Percentiles rank a stretch among this genome's conserved stretches.
phyloP scores from a whole-genome alignment of 768 basidiomycete species.

The Boletus speciosus region DNA sequence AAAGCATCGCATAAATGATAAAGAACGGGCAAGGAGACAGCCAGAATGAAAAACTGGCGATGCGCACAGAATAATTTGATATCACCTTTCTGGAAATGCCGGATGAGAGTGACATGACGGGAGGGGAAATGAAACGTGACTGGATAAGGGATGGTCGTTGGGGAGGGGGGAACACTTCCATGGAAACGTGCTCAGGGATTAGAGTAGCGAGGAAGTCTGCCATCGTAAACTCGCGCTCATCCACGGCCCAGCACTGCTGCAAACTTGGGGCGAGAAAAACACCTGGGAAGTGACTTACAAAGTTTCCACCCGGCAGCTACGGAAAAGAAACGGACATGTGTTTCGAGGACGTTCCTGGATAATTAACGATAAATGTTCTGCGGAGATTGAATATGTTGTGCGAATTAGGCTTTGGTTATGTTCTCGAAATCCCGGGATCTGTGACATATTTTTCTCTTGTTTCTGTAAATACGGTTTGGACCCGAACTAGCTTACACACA shows the following conservation, averaged over 20 bases:
- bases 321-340: constrained; percentile 19
- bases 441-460: constrained; percentile 40
- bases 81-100: constrained; percentile 32
- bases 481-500: constrained; percentile 34
- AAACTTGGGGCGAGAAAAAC: not conserved
- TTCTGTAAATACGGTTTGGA: constrained; percentile 39
- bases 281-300: constrained; percentile 15
- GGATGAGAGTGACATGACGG: constrained; percentile 8
- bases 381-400: constrained; percentile 35
- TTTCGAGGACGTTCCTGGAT: constrained; percentile 33
- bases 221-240: not conserved
- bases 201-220: not conserved
- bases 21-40: constrained; percentile 15
- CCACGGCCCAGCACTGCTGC: not conserved
- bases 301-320: constrained; percentile 17
- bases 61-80: constrained; percentile 33
- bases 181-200: constrained; percentile 17
- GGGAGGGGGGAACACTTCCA: constrained; percentile 12
- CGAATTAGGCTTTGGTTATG: constrained; percentile 37
- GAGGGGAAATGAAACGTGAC: constrained; percentile 22
- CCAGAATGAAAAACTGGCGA: constrained; percentile 28
- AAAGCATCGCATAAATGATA: constrained; percentile 29
- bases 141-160: constrained; percentile 2
- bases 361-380: constrained; percentile 27
- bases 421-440: constrained; percentile 39